Evolutionary conservation across 768 basidiomycete species (phyloP).

Genomic region (Lepiota venenata): DNA sequence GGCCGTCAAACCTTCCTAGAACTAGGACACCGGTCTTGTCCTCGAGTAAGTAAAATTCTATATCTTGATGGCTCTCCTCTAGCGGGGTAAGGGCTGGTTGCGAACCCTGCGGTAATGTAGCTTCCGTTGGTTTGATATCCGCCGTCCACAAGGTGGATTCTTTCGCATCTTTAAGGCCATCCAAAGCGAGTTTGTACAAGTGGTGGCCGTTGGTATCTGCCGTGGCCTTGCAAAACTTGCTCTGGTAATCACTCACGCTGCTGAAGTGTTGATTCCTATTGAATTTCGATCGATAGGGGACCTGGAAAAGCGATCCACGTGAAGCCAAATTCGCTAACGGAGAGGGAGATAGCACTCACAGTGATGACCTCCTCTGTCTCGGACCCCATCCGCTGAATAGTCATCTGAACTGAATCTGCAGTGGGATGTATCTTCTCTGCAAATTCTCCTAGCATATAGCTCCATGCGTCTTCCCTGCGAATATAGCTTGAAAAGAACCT

Average conservation of each 20-base stretch:
- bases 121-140: conserved; percentile 33
- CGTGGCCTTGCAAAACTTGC: conserved; percentile 13
- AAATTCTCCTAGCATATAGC: conserved; percentile 50
- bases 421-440: conserved; percentile 52
- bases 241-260: not conserved
- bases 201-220: conserved; percentile 46
- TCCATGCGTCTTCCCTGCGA: conserved; percentile 33
- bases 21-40: conserved; percentile 52
- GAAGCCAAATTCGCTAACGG: not conserved
- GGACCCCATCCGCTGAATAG: conserved; percentile 38
- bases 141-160: conserved; percentile 18
- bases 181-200: conserved; percentile 22
- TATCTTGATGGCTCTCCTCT: conserved; percentile 44
- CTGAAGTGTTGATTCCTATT: conserved; percentile 12
- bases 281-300: conserved; percentile 58
- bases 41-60: conserved; percentile 52
- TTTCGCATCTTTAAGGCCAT: conserved; percentile 25
- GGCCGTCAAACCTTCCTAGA: conserved; percentile 45
- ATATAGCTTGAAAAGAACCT: conserved; percentile 48
- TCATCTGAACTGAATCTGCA: conserved; percentile 43
- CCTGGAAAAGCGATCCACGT: conserved; percentile 23
- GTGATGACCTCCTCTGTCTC: conserved; percentile 37
- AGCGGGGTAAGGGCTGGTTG: conserved; percentile 35
- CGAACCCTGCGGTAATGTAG: conserved; percentile 37
- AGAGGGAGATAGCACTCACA: conserved; percentile 25